Evolutionary conservation across 192 early-diverging fungal species (phyloP), one percentile per base, ranked within the genome.

Genomic region (Backusella westeae): DNA sequence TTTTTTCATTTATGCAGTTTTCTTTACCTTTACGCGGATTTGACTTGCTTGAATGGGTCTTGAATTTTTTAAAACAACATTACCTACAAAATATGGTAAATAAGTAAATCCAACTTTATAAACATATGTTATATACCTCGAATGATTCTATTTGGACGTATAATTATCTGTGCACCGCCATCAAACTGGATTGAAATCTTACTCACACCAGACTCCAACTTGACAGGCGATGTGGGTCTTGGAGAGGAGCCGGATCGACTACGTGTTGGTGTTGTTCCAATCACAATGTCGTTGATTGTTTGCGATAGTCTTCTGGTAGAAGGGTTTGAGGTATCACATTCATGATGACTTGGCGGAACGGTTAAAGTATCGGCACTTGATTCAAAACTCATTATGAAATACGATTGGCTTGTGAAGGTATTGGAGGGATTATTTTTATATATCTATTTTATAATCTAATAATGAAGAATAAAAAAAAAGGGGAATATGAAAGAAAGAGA

Each of bases 91-190:
- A 39, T 21, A 66, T 7, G n/a, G 9, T 19, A 38, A 52, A 65
- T 21, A n/a, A 35, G 32, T 32, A 32, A 32, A 32, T 32, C 32
- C 32, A 32, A 32, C 32, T 32, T 32, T 32, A 32, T 3, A 32
- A 32, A 32, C 32, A 32, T 32, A 2, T 32, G 2, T 32, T 32
- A 32, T 32, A 32, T 32, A 80, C 79, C 79, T 76, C 79, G 23
- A 34, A 76, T 73, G 39, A 72, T 73, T 44, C 75, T 71, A 52
- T 80, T 80, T 4, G 79, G 75, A 6, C 79, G 67, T 39, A 80
- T 46, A 42, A 80, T 76, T 32, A 66, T 52, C 23, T 69, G 79
- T 21, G 69, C 21, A 32, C 73, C 78, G 1, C 74, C 78, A 36
- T 75, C 74, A 15, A 76, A 73, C 12, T 73, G 23, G 15, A 77